Evolutionary conservation across 495 filamentous ascomycete species (phyloP), one percentile per base, ranked within the genome.

Genomic region (Wilcoxina mikolae): DNA sequence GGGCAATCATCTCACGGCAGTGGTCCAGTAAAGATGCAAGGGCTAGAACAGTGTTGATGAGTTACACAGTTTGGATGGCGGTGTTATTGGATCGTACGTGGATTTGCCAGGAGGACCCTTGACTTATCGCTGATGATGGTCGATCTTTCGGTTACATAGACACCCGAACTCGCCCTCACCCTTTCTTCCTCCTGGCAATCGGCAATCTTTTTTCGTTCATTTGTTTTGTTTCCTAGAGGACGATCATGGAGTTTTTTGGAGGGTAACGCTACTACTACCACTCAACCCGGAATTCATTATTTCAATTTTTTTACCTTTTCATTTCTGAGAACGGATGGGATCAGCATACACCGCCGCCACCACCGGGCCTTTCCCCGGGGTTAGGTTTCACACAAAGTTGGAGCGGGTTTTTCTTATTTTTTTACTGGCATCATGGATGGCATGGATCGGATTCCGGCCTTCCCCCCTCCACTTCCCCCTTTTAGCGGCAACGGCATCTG

Each of bases 21-120:
- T 52, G 61, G 60, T 11, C 60, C 61, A 24, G 56, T 54, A 15
- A 58, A 61, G 35, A 65, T 65, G 62, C 62, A 65, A 54, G 62
- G 62, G 22, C 62, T 65, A 20, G 62, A 65, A 43, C 54, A 53
- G 47, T 65, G 61, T 48, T 65, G 41, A 64, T 56, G 9, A 39
- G 3, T 11, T 15, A 12, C 3, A 46, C 12, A 18, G 24, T 3
- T 15, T 22, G n/a, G 43, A 3, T 25, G 43, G 17, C 2, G 22
- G 24, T 46, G 22, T 12, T 17, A 17, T 15, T 22, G 17, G n/a
- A 11, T 46, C 24, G 43, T 15, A 12, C 12, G n/a, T 45, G 17
- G 23, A 25, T 3, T 20, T 2, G 12, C 9, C 3, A 46, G 23
- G 43, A 46, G 12, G 24, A 7, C 15, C 15, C 2, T 17, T 3